A percentile compares a stretch with the other conserved stretches of the same genome.
phyloP scores from a whole-genome alignment of 208 protist species.

The Polymyxa betae region DNA sequence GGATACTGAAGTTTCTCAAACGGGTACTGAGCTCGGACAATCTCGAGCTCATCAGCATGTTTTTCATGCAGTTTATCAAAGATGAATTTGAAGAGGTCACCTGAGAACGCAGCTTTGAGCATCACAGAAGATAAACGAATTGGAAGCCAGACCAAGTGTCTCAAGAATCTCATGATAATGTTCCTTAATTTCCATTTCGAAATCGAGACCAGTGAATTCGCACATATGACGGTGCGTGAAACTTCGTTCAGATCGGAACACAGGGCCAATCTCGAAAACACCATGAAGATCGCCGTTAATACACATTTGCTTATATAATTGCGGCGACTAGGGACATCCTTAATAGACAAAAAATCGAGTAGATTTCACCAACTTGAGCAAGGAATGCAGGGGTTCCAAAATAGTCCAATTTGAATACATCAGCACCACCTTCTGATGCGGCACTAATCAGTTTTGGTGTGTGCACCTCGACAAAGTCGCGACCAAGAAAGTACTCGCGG shows the following conservation, averaged over 20 bases:
- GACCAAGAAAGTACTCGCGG: slow-evolving; percentile 87
- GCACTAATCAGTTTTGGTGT: slow-evolving; percentile 97
- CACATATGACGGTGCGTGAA: slow-evolving; percentile 98
- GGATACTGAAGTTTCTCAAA: slow-evolving; percentile 81
- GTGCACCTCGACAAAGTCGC: slow-evolving; percentile 97
- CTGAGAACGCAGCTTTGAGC: slow-evolving; percentile 81
- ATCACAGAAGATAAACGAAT: slow-evolving; percentile 72
- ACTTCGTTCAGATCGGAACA: slow-evolving; percentile 98
- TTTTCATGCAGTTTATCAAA: slow-evolving; percentile 83
- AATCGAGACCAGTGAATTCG: slow-evolving; percentile 99
- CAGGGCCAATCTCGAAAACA: slow-evolving; percentile 85
- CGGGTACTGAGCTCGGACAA: slow-evolving; percentile 85
- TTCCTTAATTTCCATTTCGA: slow-evolving; percentile 99
- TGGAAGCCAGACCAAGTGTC: background rate
- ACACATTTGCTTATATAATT: slow-evolving; percentile 99
- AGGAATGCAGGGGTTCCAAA: slow-evolving; percentile 73
- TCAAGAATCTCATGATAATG: slow-evolving; percentile 93
- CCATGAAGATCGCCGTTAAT: slow-evolving; percentile 89
- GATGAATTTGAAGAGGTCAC: slow-evolving; percentile 93
- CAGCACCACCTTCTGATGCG: slow-evolving; percentile 91
- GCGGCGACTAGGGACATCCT: no score
- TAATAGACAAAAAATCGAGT: no score
- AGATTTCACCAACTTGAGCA: slow-evolving; percentile 47
- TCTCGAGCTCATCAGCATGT: slow-evolving; percentile 82
- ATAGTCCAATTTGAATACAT: slow-evolving; percentile 83